Base-by-base conservation (phyloP, 23 red algal genomes). In the Agarophyton chilense region DNA sequence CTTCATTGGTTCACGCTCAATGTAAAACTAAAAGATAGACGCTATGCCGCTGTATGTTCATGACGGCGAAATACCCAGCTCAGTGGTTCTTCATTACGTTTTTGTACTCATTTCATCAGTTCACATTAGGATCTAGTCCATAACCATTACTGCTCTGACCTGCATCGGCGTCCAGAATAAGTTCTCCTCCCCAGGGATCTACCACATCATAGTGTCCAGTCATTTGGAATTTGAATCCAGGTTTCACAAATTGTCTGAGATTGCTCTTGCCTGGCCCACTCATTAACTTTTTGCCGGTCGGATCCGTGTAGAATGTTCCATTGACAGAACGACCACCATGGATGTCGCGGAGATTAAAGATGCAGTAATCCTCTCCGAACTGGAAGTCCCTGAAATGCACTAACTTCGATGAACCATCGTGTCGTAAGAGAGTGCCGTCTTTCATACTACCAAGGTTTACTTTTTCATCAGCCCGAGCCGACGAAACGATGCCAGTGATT, bases 271-370 rank as follows among this genome's bases (percentile, higher is more conserved):
- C 68, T 13, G 85, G 85, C n/a, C 85, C 85, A 29, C 43, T 47
- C 63, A 61, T 67, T 25, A 89, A 46, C 12, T 78, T 18, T n/a
- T 60, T 33, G 18, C 67, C 67, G 22, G 12, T 73, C 2, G 67
- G 28, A 9, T 89, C 85, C 57, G 85, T 89, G 22, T 89, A 89
- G 41, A 89, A 89, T 2, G 71, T 62, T 63, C 85, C 85, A 35
- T 61, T 74, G n/a, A 74, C 68, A 24, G 68, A 74, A 29, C 39
- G 68, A 5, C 41, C 68, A 1, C 68, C 68, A 24, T 29, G 25
- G 2, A 47, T 47, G 13, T 55, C 38, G 0, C 77, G 77, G 8
- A 80, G 50, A 18, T 10, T 24, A 41, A 80, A 60, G 1, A 60
- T 58, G 51, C 50, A 74, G 18, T 74, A 31, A 47, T 74, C 41